A percentile compares a stretch with the other conserved stretches of the same genome.
Conservation (phyloP, 768 basidiomycete species). For the Mrakia gelida region DNA sequence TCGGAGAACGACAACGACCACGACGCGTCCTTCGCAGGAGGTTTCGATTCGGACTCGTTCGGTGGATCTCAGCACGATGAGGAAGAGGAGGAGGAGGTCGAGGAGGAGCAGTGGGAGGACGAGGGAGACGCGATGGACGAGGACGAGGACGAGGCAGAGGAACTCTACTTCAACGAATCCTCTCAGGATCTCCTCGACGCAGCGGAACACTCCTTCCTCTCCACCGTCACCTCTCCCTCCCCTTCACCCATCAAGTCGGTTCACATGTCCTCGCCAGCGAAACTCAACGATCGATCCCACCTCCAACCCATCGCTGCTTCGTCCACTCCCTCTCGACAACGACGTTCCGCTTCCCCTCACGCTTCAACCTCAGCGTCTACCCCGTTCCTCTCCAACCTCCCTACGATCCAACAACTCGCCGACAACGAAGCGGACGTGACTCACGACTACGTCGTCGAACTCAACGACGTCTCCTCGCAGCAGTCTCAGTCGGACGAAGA, state of each 20-base stretch:
- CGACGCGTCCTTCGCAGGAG: not conserved
- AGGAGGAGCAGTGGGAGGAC: not conserved
- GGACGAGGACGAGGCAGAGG: not conserved
- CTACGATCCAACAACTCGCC: not conserved
- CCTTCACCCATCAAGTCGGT: not conserved
- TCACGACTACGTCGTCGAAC: conserved; percentile 19
- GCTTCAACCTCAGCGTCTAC: not conserved
- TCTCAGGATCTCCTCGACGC: conserved; percentile 14
- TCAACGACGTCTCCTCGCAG: not conserved
- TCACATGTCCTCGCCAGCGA: not conserved
- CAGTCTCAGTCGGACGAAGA: not conserved
- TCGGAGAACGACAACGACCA: not conserved
- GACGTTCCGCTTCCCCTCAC: not conserved
- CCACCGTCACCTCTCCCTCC: conserved; percentile 4
- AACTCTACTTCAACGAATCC: conserved; percentile 1
- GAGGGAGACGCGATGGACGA: not conserved
- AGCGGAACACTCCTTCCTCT: not conserved
- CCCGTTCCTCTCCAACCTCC: not conserved
- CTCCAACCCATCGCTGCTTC: not conserved
- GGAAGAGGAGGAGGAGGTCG: not conserved
- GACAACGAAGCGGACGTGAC: not conserved
- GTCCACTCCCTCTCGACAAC: not conserved
- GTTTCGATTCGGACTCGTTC: conserved; percentile 4
- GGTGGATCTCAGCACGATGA: not conserved
- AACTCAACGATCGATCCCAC: not conserved